These are phyloP conservation scores for Physocladia obscura DNA, from an alignment of 192 early-diverging fungal species.

Conservation along the genomic window DNA sequence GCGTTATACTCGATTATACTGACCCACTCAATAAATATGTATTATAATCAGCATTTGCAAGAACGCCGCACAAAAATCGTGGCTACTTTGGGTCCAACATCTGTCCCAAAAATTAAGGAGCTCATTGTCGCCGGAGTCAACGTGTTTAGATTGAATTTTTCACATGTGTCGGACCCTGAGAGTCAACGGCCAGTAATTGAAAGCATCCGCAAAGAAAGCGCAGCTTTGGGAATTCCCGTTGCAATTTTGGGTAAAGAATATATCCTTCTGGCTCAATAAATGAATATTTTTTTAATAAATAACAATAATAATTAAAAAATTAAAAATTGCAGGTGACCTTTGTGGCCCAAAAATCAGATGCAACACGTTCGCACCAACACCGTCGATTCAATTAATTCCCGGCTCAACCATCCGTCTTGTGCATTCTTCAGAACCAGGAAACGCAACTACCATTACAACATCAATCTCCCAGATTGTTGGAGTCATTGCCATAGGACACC, in stretches of 20 bases:
- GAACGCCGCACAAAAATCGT: conserved; percentile 42
- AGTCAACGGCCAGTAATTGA: conserved; percentile 46
- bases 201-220: conserved; percentile 44
- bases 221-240: conserved; percentile 45
- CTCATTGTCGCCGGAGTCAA: conserved; percentile 55
- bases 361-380: conserved; percentile 48
- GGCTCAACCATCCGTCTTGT: conserved; percentile 30
- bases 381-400: conserved; percentile 38
- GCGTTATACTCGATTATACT: neutral
- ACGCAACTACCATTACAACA: conserved; percentile 47
- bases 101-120: conserved; percentile 45
- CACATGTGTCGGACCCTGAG: conserved; percentile 48
- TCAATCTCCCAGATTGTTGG: conserved; percentile 40
- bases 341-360: conserved; percentile 61
- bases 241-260: conserved; percentile 47
- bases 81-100: conserved; percentile 57
- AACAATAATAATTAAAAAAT: too few relatives aligned
- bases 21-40: neutral
- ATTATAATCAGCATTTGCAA: conserved; percentile 4
- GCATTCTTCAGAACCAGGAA: conserved; percentile 35
- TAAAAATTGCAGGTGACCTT: conserved; percentile 42
- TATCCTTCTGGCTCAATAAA: neutral
- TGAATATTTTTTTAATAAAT: conserved; percentile 17
- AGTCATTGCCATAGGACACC: conserved; percentile 47
- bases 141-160: conserved; percentile 57